Evolutionary conservation across 2,329 filamentous ascomycete genomes (phyloP).

Genomic region (Aspergillus sclerotialis): DNA sequence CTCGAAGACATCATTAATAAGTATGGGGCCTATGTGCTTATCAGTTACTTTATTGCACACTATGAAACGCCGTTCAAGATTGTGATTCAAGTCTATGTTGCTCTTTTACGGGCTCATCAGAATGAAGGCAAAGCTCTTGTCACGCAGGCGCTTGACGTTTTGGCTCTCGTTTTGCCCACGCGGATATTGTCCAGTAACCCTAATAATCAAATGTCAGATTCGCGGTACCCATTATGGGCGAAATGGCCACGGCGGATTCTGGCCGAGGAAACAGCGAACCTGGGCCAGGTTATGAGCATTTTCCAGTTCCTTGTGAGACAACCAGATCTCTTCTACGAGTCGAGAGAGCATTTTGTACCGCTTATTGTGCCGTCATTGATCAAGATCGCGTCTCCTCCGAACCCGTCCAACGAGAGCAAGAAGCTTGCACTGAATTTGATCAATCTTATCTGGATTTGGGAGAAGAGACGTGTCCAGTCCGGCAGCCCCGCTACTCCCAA

Average conservation of each 20-base stretch:
- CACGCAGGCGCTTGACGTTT: conserved; percentile 86
- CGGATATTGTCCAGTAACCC: conserved; percentile 50
- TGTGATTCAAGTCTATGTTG: conserved; percentile 88
- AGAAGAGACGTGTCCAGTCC: conserved; percentile 70
- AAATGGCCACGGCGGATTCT: conserved; percentile 84
- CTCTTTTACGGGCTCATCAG: conserved; percentile 83
- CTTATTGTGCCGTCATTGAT: conserved; percentile 82
- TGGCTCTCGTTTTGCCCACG: conserved; percentile 89
- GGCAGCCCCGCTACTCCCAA: conserved; percentile 29
- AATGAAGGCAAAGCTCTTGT: conserved; percentile 89
- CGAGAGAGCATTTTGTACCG: conserved; percentile 80
- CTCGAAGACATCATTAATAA: conserved; percentile 99
- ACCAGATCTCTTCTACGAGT: conserved; percentile 89
- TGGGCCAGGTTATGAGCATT: conserved; percentile 93
- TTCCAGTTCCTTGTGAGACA: conserved; percentile 95
- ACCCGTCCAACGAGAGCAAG: conserved; percentile 83
- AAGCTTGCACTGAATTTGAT: conserved; percentile 88
- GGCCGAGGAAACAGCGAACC: conserved; percentile 87
- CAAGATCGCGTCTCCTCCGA: conserved; percentile 75
- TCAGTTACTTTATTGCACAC: conserved; percentile 94
- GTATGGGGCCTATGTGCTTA: conserved; percentile 92
- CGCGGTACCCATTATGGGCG: conserved; percentile 75
- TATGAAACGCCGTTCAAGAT: conserved; percentile 97
- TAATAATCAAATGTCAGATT: conserved; percentile 56
- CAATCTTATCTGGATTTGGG: conserved; percentile 86